A percentile compares a stretch with the other conserved stretches of the same genome.
Evolutionary conservation across 257 asterid genomes (phyloP).

Genomic region (Solanum lycopersicoides): DNA sequence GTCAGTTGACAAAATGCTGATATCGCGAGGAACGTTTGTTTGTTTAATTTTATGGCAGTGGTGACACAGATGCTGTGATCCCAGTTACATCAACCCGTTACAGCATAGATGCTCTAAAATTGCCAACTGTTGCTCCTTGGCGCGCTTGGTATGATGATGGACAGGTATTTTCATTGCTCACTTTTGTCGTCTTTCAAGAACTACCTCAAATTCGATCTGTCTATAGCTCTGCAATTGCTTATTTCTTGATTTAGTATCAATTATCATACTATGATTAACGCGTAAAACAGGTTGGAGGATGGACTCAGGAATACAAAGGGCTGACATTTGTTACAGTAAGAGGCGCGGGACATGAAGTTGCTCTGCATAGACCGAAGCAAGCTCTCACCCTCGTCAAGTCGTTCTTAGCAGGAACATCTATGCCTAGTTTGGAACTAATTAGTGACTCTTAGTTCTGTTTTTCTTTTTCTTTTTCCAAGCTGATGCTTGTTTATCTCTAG

Average conservation of each 20-base stretch:
- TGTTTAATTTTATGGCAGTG: slow-evolving; percentile 31
- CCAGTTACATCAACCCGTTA: slow-evolving; percentile 94
- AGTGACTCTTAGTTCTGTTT: slow-evolving; percentile 21
- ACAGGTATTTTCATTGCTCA: slow-evolving; percentile 39
- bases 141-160: slow-evolving; percentile 86
- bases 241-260: not conserved
- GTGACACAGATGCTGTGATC: slow-evolving; percentile 85
- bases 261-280: not conserved
- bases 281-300: slow-evolving; percentile 69
- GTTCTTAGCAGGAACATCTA: slow-evolving; percentile 49
- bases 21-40: not conserved
- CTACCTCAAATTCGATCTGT: not conserved
- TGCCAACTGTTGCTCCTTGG: slow-evolving; percentile 61
- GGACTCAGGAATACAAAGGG: slow-evolving; percentile 84
- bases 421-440: slow-evolving; percentile 41
- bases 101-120: slow-evolving; percentile 64
- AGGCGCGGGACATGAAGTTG: slow-evolving; percentile 94
- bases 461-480: not conserved
- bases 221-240: not conserved
- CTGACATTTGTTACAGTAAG: slow-evolving; percentile 69
- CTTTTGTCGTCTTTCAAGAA: not conserved
- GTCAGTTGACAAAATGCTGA: not conserved
- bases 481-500: not conserved
- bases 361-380: slow-evolving; percentile 73
- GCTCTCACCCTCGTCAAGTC: slow-evolving; percentile 60